phyloP scores from a whole-genome alignment of 768 basidiomycete genomes.

The Lactarius evosmus region DNA sequence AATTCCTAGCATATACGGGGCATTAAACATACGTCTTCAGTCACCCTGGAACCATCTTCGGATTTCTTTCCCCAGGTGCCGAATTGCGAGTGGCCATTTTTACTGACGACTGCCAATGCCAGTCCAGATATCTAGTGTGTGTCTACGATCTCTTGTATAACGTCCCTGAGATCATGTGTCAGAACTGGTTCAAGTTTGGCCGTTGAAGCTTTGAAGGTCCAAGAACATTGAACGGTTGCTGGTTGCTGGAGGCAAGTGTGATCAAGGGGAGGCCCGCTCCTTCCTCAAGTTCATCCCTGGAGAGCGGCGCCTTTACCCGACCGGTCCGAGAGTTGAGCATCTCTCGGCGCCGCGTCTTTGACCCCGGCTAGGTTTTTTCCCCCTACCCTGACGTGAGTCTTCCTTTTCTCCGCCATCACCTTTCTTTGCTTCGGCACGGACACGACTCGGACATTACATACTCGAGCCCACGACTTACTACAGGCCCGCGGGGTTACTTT shows the following conservation, averaged over 20 bases:
- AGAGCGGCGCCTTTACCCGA: no score
- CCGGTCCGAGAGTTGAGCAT: no score
- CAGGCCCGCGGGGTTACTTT: no score
- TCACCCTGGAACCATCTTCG: constrained; percentile 36
- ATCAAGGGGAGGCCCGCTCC: no score
- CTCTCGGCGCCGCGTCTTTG: no score
- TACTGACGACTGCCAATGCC: constrained; percentile 4
- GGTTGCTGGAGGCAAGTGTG: neutral
- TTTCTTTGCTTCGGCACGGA: no score
- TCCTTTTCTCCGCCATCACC: no score
- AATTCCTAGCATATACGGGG: neutral
- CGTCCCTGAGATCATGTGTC: constrained; percentile 3
- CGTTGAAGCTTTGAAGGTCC: neutral
- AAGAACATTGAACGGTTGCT: neutral
- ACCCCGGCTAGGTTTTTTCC: no score
- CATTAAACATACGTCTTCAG: constrained; percentile 34
- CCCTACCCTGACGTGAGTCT: no score
- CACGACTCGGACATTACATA: no score
- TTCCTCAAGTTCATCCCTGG: neutral
- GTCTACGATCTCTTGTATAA: neutral
- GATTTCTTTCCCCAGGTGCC: constrained; percentile 38
- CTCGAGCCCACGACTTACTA: no score
- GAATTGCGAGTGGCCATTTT: constrained; percentile 32
- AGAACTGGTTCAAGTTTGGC: neutral
- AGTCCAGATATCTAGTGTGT: constrained; percentile 8